Conservation (phyloP, 768 basidiomycete species). For the Suillus lakei region DNA sequence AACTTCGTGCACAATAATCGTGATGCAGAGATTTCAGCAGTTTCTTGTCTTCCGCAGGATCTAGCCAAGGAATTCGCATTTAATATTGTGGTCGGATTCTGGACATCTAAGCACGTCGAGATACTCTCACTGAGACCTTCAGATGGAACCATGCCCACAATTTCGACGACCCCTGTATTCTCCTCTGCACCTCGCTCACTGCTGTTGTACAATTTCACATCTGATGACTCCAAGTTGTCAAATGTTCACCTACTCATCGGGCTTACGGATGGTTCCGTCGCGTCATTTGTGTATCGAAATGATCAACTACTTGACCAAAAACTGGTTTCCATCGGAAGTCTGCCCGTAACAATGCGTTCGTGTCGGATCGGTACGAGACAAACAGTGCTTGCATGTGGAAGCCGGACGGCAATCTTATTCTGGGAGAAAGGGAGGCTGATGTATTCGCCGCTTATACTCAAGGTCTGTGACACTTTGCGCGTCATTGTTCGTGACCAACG, state of each 20-base stretch:
- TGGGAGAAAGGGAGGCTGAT: conserved; percentile 67
- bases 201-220: conserved; percentile 64
- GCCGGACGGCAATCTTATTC: conserved; percentile 69
- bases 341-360: conserved; percentile 65
- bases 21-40: conserved; percentile 64
- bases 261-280: conserved; percentile 74
- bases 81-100: conserved; percentile 71
- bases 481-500: conserved; percentile 7
- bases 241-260: conserved; percentile 67
- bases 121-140: conserved; percentile 47
- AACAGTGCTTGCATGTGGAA: conserved; percentile 74
- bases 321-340: conserved; percentile 63
- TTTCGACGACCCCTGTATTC: conserved; percentile 37
- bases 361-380: conserved; percentile 57
- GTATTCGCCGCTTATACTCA: conserved; percentile 74
- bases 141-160: conserved; percentile 20
- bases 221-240: conserved; percentile 37
- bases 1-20: conserved; percentile 28
- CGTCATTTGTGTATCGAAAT: conserved; percentile 54
- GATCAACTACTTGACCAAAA: conserved; percentile 52
- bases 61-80: conserved; percentile 48
- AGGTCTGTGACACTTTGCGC: conserved; percentile 42
- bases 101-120: conserved; percentile 69
- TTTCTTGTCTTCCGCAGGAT: conserved; percentile 67
- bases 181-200: conserved; percentile 49